phyloP scores from a whole-genome alignment of 2,329 filamentous ascomycete species.

The Trichoderma guizhouense region DNA sequence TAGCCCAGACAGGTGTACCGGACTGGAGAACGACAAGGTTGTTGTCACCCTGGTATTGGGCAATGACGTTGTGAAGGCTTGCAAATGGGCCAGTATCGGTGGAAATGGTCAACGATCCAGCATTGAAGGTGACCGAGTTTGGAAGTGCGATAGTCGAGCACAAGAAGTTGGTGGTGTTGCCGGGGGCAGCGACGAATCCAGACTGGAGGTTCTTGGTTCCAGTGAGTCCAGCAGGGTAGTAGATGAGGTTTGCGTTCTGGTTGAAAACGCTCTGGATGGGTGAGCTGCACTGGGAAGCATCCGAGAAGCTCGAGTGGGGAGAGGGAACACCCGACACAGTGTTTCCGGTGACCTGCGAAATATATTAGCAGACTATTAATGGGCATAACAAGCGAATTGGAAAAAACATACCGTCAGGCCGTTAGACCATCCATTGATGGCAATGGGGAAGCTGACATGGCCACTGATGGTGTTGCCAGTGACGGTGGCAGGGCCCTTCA shows the following conservation, averaged over 20 bases:
- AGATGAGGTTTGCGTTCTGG: slow-evolving; percentile 24
- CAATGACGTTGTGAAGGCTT: slow-evolving; percentile 22
- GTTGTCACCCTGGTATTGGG: slow-evolving; percentile 27
- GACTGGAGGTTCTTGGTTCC: slow-evolving; percentile 23
- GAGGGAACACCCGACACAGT: slow-evolving; percentile 21
- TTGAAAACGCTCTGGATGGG: slow-evolving; percentile 24
- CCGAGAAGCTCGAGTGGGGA: slow-evolving; percentile 24
- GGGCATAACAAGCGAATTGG: background rate
- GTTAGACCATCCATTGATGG: slow-evolving; percentile 26
- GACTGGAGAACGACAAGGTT: slow-evolving; percentile 24
- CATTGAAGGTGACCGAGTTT: slow-evolving; percentile 18
- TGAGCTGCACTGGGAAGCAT: slow-evolving; percentile 22
- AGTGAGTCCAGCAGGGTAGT: slow-evolving; percentile 22
- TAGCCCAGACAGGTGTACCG: slow-evolving; percentile 22
- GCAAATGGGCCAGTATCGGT: slow-evolving; percentile 22
- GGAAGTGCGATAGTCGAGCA: slow-evolving; percentile 24
- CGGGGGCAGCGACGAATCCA: slow-evolving; percentile 22
- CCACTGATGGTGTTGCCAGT: slow-evolving; percentile 24
- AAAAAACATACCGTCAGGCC: slow-evolving; percentile 20
- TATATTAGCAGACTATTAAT: background rate
- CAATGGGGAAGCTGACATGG: slow-evolving; percentile 26
- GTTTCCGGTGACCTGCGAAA: slow-evolving; percentile 22
- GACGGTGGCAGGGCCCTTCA: slow-evolving; percentile 22
- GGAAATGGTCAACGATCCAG: slow-evolving; percentile 22
- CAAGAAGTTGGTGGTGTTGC: slow-evolving; percentile 27